phyloP scores from a whole-genome alignment of 1,284 basidiomycete species.

The Sanghuangporus weigelae region DNA sequence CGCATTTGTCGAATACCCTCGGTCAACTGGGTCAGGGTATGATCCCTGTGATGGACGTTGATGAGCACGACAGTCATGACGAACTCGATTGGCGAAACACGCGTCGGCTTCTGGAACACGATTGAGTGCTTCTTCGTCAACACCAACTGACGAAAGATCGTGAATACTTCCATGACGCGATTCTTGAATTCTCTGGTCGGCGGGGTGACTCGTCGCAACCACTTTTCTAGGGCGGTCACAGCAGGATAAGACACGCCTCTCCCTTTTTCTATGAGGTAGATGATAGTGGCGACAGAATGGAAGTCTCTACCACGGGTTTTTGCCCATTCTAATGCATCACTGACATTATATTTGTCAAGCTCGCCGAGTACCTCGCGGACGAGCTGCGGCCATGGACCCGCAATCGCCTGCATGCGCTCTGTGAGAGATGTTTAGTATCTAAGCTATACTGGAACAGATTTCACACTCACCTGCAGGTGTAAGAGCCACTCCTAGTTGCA shows the following conservation, averaged over 20 bases:
- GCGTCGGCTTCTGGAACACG: slow-evolving; percentile 45
- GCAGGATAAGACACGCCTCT: slow-evolving; percentile 42
- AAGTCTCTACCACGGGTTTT: slow-evolving; percentile 63
- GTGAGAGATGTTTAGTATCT: slow-evolving; percentile 5
- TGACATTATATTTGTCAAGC: slow-evolving; percentile 15
- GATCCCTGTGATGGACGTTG: slow-evolving; percentile 44
- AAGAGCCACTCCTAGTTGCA: slow-evolving; percentile 68
- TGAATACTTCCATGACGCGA: slow-evolving; percentile 43
- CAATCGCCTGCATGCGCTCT: slow-evolving; percentile 71
- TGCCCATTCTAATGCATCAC: slow-evolving; percentile 53
- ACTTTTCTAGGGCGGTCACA: slow-evolving; percentile 49
- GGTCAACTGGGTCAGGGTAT: slow-evolving; percentile 38
- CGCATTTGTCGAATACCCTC: slow-evolving; percentile 50
- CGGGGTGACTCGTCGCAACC: slow-evolving; percentile 42
- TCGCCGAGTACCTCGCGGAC: slow-evolving; percentile 44
- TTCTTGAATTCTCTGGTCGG: slow-evolving; percentile 44
- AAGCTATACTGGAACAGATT: neutral
- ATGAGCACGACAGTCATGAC: slow-evolving; percentile 47
- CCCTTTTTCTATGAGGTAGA: slow-evolving; percentile 55
- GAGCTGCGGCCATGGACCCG: slow-evolving; percentile 54
- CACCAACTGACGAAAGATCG: slow-evolving; percentile 52
- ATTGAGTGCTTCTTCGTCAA: slow-evolving; percentile 30
- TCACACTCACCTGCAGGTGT: slow-evolving; percentile 52
- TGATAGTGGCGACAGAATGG: slow-evolving; percentile 59
- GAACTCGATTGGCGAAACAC: slow-evolving; percentile 69